Base-by-base conservation (phyloP, 208 protist species). In the Acanthamoeba triangularis region DNA sequence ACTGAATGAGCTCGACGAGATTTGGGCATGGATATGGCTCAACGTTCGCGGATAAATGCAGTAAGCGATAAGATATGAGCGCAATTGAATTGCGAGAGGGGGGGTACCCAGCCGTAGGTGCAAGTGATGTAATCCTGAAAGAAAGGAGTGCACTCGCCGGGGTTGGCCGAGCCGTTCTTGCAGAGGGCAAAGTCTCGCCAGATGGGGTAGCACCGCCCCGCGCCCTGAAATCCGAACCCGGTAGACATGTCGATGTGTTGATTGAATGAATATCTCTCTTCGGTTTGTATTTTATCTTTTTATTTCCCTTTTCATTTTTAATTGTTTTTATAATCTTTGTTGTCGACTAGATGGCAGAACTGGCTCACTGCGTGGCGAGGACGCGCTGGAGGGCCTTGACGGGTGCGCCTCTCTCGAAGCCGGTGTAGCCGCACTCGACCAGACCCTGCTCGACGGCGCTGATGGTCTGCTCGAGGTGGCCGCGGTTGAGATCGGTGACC, bases 401-500 rank as follows among this genome's bases (percentile, higher is more conserved):
- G 0, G 72, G 72, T 4, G 82, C 82, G 35, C 49, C 82, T 28
- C 35, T 59, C 82, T 90, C 82, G 82, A 63, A 63, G 82, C 35
- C 35, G 82, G 82, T 65, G 54, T 90, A 63, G 47, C 82, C 82
- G 82, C 44, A 63, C 35, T 90, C 82, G n/a, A 35, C 30, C 47
- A 90, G 54, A 8, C 49, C 44, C n/a, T 90, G 30, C 30, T 90
- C 49, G 11, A 90, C 49, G n/a, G 82, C 82, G 0, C 16, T 54
- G 35, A 90, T 63, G 30, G 82, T 90, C 49, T 90, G 44, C 49
- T 90, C 82, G 30, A 90, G 82, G 54, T 90, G 82, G 25, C 54
- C 54, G 14, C 54, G 49, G 25, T 30, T 7, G 25, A 10, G 54
- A 37, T 90, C 49, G n/a, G 54, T 90, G 18, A 90, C 82, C 16